phyloP scores from a whole-genome alignment of 805 yeast species.

The Ogataea sp. region DNA sequence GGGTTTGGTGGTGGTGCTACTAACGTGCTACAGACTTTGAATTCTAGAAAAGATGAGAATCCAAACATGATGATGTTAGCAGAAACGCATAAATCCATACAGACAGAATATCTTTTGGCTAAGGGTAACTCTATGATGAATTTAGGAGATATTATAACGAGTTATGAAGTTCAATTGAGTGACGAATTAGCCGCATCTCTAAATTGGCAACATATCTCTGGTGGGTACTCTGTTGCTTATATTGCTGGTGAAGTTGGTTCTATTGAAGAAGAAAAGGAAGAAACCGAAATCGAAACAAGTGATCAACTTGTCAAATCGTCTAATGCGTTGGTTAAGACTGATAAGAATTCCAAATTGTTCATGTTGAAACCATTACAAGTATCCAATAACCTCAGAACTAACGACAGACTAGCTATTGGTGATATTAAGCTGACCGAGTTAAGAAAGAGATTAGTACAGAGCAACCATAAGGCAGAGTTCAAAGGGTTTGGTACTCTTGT shows the following conservation, averaged over 20 bases:
- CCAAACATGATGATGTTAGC: conserved; percentile 1
- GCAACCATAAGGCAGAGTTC: conserved; percentile 73
- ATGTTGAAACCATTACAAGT: background rate
- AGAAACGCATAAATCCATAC: conserved; percentile 4
- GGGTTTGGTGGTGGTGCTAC: conserved; percentile 15
- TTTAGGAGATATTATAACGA: conserved; percentile 45
- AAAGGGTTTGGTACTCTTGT: conserved; percentile 90
- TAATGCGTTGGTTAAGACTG: no score
- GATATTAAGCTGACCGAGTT: conserved; percentile 80
- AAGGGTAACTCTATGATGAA: conserved; percentile 32
- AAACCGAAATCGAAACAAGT: background rate
- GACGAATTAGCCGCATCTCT: conserved; percentile 51
- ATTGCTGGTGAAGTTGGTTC: conserved; percentile 61
- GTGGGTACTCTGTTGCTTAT: conserved; percentile 76
- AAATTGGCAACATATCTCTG: conserved; percentile 79
- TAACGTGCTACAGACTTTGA: conserved; percentile 12
- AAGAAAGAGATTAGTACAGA: conserved; percentile 47
- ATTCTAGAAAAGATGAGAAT: no score
- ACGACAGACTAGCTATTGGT: conserved; percentile 65
- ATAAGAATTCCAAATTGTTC: conserved; percentile 2
- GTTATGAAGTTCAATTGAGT: conserved; percentile 60
- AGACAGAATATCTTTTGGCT: conserved; percentile 22
- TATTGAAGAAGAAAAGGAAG: background rate
- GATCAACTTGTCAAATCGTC: background rate
- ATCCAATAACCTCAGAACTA: background rate